Evolutionary conservation across 2,329 filamentous ascomycete genomes (phyloP).

Genomic region (Aspergillus arachidicola): DNA sequence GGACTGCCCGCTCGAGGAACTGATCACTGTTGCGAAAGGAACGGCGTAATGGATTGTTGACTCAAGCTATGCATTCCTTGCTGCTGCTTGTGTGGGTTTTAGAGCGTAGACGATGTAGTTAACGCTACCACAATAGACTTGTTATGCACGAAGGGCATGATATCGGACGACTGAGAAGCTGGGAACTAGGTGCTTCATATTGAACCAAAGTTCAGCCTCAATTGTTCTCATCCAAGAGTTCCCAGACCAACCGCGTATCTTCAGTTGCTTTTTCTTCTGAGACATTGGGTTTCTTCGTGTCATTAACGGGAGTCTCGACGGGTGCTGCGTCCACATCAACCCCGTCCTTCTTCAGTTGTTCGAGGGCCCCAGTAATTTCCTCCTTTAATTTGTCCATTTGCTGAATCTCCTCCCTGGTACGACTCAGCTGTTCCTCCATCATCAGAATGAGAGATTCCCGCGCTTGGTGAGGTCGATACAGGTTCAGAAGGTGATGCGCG

Average conservation of each 20-base stretch:
- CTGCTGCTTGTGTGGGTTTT: neutral
- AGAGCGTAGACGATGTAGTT: neutral
- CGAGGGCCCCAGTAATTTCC: conserved; percentile 57
- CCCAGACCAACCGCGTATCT: conserved; percentile 41
- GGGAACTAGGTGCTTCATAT: neutral
- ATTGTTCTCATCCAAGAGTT: conserved; percentile 39
- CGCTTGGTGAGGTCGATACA: conserved; percentile 91
- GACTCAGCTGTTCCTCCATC: conserved; percentile 82
- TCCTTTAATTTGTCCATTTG: conserved; percentile 74
- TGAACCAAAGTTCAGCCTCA: conserved; percentile 13
- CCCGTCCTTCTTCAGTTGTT: conserved; percentile 37
- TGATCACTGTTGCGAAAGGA: neutral
- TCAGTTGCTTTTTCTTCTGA: conserved; percentile 26
- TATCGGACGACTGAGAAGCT: neutral
- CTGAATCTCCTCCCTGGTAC: conserved; percentile 72
- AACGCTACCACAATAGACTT: neutral
- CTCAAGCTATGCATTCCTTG: neutral
- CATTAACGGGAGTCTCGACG: conserved; percentile 8
- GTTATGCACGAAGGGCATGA: neutral
- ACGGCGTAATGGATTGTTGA: neutral
- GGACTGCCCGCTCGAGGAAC: neutral
- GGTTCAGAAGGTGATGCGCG: conserved; percentile 89
- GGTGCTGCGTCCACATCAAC: conserved; percentile 19
- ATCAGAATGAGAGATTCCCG: conserved; percentile 82
- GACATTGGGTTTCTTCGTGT: conserved; percentile 5